Percentiles rank a stretch among this genome's conserved stretches.
phyloP scores from a whole-genome alignment of 2,329 filamentous ascomycete genomes.

The Cladosporium halotolerans region DNA sequence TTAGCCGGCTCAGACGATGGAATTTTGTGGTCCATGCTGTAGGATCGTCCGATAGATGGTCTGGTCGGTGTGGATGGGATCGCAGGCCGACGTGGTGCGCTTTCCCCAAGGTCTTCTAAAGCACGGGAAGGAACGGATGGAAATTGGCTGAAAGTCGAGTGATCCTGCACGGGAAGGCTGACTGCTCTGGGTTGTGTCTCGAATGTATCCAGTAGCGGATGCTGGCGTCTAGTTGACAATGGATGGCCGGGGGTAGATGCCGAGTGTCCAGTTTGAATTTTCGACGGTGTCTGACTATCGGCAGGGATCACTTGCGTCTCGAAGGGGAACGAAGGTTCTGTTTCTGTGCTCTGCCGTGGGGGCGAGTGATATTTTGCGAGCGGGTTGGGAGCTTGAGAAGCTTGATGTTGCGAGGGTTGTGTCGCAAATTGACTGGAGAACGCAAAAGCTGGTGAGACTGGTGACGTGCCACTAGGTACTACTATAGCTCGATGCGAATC shows the following conservation, averaged over 20 bases:
- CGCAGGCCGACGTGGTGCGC: conserved; percentile 18
- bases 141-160: conserved; percentile 10
- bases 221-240: too few species aligned
- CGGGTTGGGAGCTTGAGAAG: not conserved
- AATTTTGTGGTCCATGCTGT: conserved; percentile 8
- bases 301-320: conserved; percentile 18
- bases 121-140: conserved; percentile 20
- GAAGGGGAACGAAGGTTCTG: conserved; percentile 17
- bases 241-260: too few species aligned
- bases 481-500: too few species aligned
- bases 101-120: conserved; percentile 21
- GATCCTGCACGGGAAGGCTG: not conserved
- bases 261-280: too few species aligned
- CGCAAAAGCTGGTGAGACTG: not conserved
- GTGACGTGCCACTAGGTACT: not conserved
- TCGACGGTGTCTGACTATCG: not conserved
- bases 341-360: not conserved
- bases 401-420: not conserved
- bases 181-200: not conserved
- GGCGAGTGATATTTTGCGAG: not conserved
- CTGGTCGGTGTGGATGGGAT: conserved; percentile 12
- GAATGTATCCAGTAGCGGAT: not conserved
- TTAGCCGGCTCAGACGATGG: conserved; percentile 10
- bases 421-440: not conserved
- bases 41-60: not conserved